Evolutionary conservation across 2,329 filamentous ascomycete species (phyloP), one percentile per base, ranked within the genome.

Genomic region (Ploettnerulaceae sp.): DNA sequence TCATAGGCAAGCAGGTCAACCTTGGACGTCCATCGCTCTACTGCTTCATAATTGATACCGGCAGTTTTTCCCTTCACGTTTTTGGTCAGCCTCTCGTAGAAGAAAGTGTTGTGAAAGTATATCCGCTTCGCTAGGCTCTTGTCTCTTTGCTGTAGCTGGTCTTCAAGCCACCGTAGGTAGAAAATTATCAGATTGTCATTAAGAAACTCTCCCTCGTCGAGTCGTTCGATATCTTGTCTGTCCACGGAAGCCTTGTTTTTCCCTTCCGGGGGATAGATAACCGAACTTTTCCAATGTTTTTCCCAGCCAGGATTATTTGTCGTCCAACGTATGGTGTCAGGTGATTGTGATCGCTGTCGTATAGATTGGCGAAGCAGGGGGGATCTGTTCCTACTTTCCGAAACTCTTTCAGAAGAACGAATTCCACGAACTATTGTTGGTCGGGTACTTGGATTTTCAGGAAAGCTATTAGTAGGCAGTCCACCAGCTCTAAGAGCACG

Each of bases 111-210:
- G 71, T 95, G 91, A 57, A 95, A 86, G 63, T 94, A 88, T 3
- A 95, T 80, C 41, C 81, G 79, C 49, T 79, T 71, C 0, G 81
- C 69, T 3, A 82, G 57, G 35, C n/a, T 79, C 70, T 0, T 78
- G 74, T 2, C 74, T 71, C 8, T 74, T 69, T 29, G 70, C 66
- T 53, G 80, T 74, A 85, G 65, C 32, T 75, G 67, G 47, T 76
- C 69, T 60, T 90, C 81, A 5, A 91, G 69, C 56, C 82, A 86
- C 22, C 84, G 81, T 45, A 95, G 72, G 61, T 94, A 95, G 63
- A 96, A 96, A 40, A 79, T 82, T 56, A 98, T 86, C 21, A 98
- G 70, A 60, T 89, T 95, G 68, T 98, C 93, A 62, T 98, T 98
- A 33, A 98, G 68, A 49, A 86, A 95, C 57, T 95, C 79, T 9